phyloP scores from a whole-genome alignment of 495 filamentous ascomycete species.

The Amniculicola lignicola region DNA sequence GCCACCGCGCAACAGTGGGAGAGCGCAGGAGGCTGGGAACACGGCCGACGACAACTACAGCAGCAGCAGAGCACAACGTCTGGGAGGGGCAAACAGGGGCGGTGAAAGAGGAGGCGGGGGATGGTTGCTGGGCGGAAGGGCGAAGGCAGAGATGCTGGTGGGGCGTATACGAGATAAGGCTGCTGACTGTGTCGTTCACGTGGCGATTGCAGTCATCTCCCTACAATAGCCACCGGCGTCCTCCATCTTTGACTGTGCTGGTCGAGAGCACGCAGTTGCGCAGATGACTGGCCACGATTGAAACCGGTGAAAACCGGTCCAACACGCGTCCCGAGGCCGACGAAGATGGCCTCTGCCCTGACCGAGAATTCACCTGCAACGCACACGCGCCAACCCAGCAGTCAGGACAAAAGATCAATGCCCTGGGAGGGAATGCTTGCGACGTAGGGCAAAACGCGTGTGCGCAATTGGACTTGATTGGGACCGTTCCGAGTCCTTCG shows the following conservation, averaged over 20 bases:
- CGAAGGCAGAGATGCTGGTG: background rate
- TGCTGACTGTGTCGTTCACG: slow-evolving; percentile 10
- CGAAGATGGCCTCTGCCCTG: too few species aligned
- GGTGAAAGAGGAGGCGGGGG: background rate
- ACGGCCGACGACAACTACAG: slow-evolving; percentile 4
- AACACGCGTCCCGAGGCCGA: background rate
- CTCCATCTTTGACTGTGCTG: too few species aligned
- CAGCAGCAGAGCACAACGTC: background rate
- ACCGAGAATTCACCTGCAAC: background rate
- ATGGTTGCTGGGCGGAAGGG: background rate
- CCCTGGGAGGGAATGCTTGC: background rate
- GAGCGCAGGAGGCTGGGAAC: slow-evolving; percentile 1
- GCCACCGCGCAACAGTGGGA: background rate
- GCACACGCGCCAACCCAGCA: background rate
- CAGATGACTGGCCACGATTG: slow-evolving; percentile 6
- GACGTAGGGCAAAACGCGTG: background rate
- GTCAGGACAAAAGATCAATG: background rate
- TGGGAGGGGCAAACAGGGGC: slow-evolving; percentile 7
- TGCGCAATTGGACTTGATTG: slow-evolving; percentile 5
- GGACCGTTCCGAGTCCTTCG: too few species aligned
- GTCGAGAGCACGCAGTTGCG: slow-evolving; percentile 16
- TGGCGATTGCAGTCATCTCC: slow-evolving; percentile 5
- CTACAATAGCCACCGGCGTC: background rate
- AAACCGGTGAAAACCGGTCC: slow-evolving; percentile 13
- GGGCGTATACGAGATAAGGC: background rate